Evolutionary conservation across 495 filamentous ascomycete genomes (phyloP).

Genomic region (Lasiosphaeris hirsuta): DNA sequence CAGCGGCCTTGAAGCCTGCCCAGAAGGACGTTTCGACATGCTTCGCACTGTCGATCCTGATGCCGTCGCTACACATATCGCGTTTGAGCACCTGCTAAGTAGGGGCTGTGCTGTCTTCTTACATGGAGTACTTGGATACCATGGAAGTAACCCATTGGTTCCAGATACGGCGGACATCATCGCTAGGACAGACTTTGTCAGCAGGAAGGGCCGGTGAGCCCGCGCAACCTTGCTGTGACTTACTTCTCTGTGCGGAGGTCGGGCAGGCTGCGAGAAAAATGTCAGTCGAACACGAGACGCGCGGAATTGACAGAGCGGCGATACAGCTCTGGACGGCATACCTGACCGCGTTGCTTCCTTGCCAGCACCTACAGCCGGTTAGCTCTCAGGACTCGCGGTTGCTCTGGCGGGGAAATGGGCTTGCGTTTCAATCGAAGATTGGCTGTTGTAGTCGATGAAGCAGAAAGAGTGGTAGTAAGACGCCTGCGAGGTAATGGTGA

Average conservation of each 20-base stretch:
- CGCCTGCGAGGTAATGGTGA: slow-evolving; percentile 3
- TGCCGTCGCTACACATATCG: slow-evolving; percentile 51
- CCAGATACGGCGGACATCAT: slow-evolving; percentile 54
- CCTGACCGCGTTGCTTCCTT: slow-evolving; percentile 57
- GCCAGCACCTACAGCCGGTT: slow-evolving; percentile 54
- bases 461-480: slow-evolving; percentile 69
- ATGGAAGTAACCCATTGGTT: slow-evolving; percentile 63
- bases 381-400: slow-evolving; percentile 2
- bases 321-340: slow-evolving; percentile 3
- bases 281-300: background rate
- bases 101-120: background rate
- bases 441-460: slow-evolving; percentile 62
- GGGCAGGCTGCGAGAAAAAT: slow-evolving; percentile 41
- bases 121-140: slow-evolving; percentile 65
- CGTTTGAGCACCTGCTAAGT: background rate
- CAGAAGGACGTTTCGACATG: slow-evolving; percentile 72
- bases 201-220: background rate
- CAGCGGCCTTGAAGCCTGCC: slow-evolving; percentile 57
- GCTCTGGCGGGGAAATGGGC: slow-evolving; percentile 18
- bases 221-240: background rate
- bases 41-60: slow-evolving; percentile 72
- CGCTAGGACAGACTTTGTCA: slow-evolving; percentile 11
- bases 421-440: slow-evolving; percentile 36
- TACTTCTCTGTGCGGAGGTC: slow-evolving; percentile 65
- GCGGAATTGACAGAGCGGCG: too few species aligned